Evolutionary conservation across 1,139 yeast genomes (phyloP).

Genomic region (Meyerozyma carpophila): DNA sequence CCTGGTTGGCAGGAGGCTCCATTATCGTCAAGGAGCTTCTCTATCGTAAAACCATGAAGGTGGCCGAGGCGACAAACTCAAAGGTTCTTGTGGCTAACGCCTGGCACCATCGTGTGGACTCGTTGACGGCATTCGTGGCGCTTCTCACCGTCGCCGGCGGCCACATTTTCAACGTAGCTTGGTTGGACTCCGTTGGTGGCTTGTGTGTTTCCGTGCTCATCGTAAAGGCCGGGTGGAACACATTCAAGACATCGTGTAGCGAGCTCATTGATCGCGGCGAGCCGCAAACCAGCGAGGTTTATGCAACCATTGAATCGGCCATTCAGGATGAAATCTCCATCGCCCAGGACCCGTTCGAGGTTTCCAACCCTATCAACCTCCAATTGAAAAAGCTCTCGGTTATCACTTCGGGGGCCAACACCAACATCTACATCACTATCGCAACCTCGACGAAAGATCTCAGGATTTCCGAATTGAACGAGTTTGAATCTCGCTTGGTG

Average conservation of each 20-base stretch:
- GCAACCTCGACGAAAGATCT: constrained; percentile 13
- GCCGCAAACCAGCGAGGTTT: constrained; percentile 1
- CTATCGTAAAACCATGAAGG: constrained; percentile 71
- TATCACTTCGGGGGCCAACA: constrained; percentile 13
- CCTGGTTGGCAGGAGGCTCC: constrained; percentile 92
- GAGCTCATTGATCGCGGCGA: constrained; percentile 69
- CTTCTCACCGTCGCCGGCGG: constrained; percentile 84
- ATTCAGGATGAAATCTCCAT: constrained; percentile 1
- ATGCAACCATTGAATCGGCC: constrained; percentile 1
- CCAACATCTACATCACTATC: constrained; percentile 29
- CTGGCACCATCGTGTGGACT: constrained; percentile 98
- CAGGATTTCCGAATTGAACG: constrained; percentile 22
- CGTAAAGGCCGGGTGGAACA: constrained; percentile 77
- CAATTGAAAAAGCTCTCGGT: constrained; percentile 8
- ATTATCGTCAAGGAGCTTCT: constrained; percentile 83
- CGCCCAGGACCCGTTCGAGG: background rate
- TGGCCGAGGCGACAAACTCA: constrained; percentile 74
- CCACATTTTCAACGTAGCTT: constrained; percentile 64
- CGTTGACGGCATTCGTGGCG: constrained; percentile 88
- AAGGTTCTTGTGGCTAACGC: constrained; percentile 94
- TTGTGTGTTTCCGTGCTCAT: constrained; percentile 75
- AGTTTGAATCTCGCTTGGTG: constrained; percentile 21
- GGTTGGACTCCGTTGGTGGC: constrained; percentile 93
- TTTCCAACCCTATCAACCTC: background rate
- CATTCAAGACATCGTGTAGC: constrained; percentile 61